Percentiles rank a stretch among this genome's conserved stretches.
phyloP scores from a whole-genome alignment of 2,329 filamentous ascomycete genomes.

The Aureobasidium sp. region DNA sequence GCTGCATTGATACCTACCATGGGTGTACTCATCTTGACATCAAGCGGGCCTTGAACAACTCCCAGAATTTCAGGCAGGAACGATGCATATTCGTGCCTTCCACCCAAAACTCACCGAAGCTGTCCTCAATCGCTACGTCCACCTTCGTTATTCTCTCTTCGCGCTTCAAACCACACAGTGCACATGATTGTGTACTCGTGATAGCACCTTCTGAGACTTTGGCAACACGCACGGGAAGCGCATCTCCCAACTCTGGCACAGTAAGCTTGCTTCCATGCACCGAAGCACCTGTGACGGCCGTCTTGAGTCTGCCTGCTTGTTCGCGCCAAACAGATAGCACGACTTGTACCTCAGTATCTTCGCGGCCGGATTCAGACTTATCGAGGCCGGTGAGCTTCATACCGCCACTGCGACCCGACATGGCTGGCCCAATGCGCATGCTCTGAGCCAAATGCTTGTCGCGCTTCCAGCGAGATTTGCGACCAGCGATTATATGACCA shows the following conservation, averaged over 20 bases:
- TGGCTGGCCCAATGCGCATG: slow-evolving; percentile 75
- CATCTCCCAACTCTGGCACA: slow-evolving; percentile 65
- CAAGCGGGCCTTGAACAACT: slow-evolving; percentile 63
- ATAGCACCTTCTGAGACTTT: slow-evolving; percentile 59
- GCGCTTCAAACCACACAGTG: slow-evolving; percentile 79
- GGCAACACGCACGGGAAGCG: slow-evolving; percentile 59
- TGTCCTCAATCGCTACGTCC: slow-evolving; percentile 73
- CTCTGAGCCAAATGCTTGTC: slow-evolving; percentile 77
- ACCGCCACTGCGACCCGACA: slow-evolving; percentile 61
- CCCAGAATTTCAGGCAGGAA: slow-evolving; percentile 77
- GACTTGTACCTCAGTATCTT: slow-evolving; percentile 78
- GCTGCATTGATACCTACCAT: too few species aligned
- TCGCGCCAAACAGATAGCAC: slow-evolving; percentile 68
- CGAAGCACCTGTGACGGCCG: slow-evolving; percentile 57
- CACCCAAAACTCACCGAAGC: slow-evolving; percentile 94
- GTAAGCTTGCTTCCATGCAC: slow-evolving; percentile 34
- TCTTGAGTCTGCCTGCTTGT: slow-evolving; percentile 66
- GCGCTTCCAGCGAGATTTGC: slow-evolving; percentile 83
- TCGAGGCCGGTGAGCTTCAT: slow-evolving; percentile 91
- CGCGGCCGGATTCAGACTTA: slow-evolving; percentile 71
- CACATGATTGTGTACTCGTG: slow-evolving; percentile 67
- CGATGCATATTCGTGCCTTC: slow-evolving; percentile 52
- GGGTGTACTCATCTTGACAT: slow-evolving; percentile 51
- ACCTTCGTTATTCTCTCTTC: slow-evolving; percentile 75
- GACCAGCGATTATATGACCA: slow-evolving; percentile 75